Evolutionary conservation across 805 yeast genomes (phyloP).

Genomic region (Yarrowia porcina): DNA sequence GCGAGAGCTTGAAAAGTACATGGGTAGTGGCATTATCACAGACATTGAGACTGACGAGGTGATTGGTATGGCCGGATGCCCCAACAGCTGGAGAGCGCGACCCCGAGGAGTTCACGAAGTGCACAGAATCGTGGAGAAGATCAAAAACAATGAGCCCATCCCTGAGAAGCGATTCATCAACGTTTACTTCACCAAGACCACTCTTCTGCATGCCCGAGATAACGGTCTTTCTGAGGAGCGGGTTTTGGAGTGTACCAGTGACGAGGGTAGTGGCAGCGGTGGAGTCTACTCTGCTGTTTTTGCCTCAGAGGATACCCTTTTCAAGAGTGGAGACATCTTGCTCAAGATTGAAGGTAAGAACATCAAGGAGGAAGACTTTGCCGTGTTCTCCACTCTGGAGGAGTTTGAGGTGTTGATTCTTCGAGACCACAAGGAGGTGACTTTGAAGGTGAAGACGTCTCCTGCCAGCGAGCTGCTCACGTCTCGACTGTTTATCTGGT

Average conservation of each 20-base stretch:
- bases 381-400: slow-evolving; percentile 44
- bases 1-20: background rate
- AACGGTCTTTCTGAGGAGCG: slow-evolving; percentile 80
- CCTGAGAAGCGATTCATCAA: slow-evolving; percentile 65
- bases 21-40: slow-evolving; percentile 36
- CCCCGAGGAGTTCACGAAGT: slow-evolving; percentile 73
- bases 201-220: slow-evolving; percentile 69
- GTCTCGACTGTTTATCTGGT: slow-evolving; percentile 66
- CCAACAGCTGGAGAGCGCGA: slow-evolving; percentile 59
- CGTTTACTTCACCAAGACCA: slow-evolving; percentile 65
- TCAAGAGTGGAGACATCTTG: slow-evolving; percentile 64
- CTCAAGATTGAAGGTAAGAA: slow-evolving; percentile 60
- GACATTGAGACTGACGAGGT: slow-evolving; percentile 75
- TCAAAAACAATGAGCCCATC: slow-evolving; percentile 43
- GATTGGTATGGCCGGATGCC: slow-evolving; percentile 45
- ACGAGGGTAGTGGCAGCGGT: background rate
- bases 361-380: slow-evolving; percentile 63
- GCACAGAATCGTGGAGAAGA: slow-evolving; percentile 49
- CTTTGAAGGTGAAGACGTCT: slow-evolving; percentile 58
- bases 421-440: slow-evolving; percentile 61
- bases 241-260: slow-evolving; percentile 46
- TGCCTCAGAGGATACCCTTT: slow-evolving; percentile 53
- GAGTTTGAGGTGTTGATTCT: slow-evolving; percentile 56
- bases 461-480: slow-evolving; percentile 56
- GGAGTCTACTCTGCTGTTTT: slow-evolving; percentile 35